Evolutionary conservation across 2,329 filamentous ascomycete species (phyloP).

Genomic region (Pleomassaria siparia): DNA sequence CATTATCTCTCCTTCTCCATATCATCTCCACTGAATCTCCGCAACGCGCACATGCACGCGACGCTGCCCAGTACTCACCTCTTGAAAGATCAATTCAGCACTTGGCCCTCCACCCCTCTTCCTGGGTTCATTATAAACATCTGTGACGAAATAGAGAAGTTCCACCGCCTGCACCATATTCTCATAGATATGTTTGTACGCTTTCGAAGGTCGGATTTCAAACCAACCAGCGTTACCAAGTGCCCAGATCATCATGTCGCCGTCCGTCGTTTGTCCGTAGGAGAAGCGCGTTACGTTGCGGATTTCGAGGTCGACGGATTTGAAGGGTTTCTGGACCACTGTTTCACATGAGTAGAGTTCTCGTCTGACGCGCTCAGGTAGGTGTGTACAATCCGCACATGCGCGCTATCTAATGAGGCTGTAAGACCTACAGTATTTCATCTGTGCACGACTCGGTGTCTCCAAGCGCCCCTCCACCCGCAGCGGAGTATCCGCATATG

Average conservation of each 20-base stretch:
- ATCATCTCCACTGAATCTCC: no score
- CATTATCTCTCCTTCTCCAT: not conserved
- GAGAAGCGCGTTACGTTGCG: conserved; percentile 51
- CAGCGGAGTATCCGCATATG: conserved; percentile 62
- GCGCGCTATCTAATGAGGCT: no score
- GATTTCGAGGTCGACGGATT: conserved; percentile 54
- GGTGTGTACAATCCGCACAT: no score
- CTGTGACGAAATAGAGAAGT: conserved; percentile 64
- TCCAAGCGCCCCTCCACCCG: conserved; percentile 62
- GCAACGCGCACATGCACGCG: not conserved
- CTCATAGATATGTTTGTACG: conserved; percentile 59
- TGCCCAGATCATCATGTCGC: conserved; percentile 65
- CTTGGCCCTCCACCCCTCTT: conserved; percentile 43
- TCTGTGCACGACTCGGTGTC: conserved; percentile 24
- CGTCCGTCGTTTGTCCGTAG: conserved; percentile 57
- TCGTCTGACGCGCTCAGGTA: no score
- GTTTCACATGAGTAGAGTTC: no score
- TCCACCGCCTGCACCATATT: conserved; percentile 65
- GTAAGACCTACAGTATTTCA: conserved; percentile 29
- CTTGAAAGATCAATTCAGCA: conserved; percentile 43
- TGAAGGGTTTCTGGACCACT: conserved; percentile 39
- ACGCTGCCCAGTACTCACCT: conserved; percentile 24
- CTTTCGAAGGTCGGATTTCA: conserved; percentile 61
- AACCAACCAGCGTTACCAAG: conserved; percentile 68
- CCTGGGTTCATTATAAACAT: conserved; percentile 54